These are phyloP conservation scores for Penicillium odoratum DNA, from an alignment of 495 filamentous ascomycete species.

Conservation along the genomic window DNA sequence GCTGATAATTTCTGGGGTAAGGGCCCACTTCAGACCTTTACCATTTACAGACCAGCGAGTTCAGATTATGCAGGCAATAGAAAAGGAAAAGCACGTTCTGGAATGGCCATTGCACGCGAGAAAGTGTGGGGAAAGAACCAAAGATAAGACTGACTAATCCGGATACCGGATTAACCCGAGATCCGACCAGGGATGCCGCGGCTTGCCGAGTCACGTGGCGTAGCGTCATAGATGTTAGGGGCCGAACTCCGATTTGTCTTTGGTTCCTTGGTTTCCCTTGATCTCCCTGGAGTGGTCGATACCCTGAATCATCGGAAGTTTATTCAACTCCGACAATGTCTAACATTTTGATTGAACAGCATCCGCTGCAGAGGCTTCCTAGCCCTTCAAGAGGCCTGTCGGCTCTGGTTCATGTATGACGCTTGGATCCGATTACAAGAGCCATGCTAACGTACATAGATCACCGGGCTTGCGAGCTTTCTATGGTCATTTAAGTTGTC, in stretches of 20 bases:
- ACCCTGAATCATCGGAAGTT: background rate
- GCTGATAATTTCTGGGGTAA: conserved; percentile 2
- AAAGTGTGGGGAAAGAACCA: conserved; percentile 26
- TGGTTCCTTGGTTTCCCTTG: conserved; percentile 1
- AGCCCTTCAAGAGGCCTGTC: conserved; percentile 73
- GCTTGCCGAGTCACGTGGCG: conserved; percentile 18
- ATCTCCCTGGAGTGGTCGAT: background rate
- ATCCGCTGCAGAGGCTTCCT: conserved; percentile 70
- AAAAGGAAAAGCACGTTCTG: conserved; percentile 4
- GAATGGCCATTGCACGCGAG: conserved; percentile 4
- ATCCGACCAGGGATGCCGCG: conserved; percentile 23
- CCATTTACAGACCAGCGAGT: conserved; percentile 1
- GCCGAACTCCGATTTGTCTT: background rate
- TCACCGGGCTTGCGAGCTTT: conserved; percentile 67
- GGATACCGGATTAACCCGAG: conserved; percentile 10
- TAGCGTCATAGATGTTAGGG: conserved; percentile 9
- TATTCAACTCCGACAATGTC: conserved; percentile 8
- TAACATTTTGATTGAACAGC: conserved; percentile 35
- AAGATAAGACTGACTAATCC: conserved; percentile 27
- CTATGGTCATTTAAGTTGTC: conserved; percentile 67
- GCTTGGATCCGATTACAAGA: background rate
- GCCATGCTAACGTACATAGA: conserved; percentile 30
- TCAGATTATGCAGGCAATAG: background rate
- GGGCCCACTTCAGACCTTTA: conserved; percentile 10
- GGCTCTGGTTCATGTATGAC: conserved; percentile 62